phyloP scores from a whole-genome alignment of 176 grass and related monocot genomes.

The Tillandsia fasciculata region DNA sequence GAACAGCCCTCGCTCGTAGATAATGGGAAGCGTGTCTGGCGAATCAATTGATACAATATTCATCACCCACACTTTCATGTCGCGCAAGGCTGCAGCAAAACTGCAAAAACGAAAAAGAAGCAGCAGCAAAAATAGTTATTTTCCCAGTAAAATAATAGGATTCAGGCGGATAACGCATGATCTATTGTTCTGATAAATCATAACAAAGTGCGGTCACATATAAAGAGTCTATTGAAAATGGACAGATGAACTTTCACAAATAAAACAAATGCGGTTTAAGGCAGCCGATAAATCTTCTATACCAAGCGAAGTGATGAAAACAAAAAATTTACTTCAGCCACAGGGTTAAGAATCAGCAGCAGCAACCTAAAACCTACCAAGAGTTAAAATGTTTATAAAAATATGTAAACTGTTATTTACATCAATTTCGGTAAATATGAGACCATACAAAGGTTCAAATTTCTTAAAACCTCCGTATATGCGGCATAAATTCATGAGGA shows the following conservation, averaged over 20 bases:
- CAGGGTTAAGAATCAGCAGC: too few species aligned
- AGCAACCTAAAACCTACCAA: too few species aligned
- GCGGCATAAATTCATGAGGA: too few species aligned
- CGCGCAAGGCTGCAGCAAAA: constrained; percentile 80
- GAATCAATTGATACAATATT: constrained; percentile 90
- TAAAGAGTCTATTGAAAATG: background rate
- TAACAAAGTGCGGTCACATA: background rate
- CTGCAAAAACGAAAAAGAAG: constrained; percentile 30
- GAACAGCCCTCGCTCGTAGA: constrained; percentile 97
- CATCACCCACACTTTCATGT: constrained; percentile 92
- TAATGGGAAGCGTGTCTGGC: constrained; percentile 86
- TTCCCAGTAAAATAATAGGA: background rate
- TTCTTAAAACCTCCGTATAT: background rate
- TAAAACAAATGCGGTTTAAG: too few species aligned
- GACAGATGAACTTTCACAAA: background rate
- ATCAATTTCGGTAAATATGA: background rate
- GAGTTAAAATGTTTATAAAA: too few species aligned
- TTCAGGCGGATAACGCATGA: background rate
- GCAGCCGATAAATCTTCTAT: too few species aligned
- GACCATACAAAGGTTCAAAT: background rate
- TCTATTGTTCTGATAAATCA: background rate
- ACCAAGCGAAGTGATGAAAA: too few species aligned
- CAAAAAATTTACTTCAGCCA: too few species aligned
- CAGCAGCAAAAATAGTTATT: background rate
- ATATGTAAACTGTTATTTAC: too few species aligned